Evolutionary conservation across 805 yeast species (phyloP), one percentile per base, ranked within the genome.

Genomic region (Ogataea pini): DNA sequence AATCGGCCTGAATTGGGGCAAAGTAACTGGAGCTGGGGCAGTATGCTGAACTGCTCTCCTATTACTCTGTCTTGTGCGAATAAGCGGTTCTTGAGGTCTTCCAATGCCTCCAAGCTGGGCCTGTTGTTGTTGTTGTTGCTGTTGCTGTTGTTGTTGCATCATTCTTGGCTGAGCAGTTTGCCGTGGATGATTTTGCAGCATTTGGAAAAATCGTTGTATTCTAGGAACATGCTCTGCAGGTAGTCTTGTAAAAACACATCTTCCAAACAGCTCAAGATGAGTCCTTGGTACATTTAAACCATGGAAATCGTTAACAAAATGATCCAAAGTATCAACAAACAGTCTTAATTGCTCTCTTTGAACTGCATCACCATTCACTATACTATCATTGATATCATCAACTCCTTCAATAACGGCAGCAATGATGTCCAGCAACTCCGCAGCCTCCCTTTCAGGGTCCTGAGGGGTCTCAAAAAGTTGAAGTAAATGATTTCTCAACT

Each of bases 401-500:
- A 50, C 60, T 13, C 57, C 57, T 25, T 58, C 64, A 16, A 62
- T 55, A 17, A 64, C 59, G 4, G 64, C 51, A 22, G 56, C 57
- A 29, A 66, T 63, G 18, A 64, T 64, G 29, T 63, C 68, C 14
- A 61, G 51, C 17, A 65, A 47, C 46, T 66, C 70, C 17, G 59
- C 60, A 4, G 63, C 61, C 46, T 65, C 70, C 8, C 65, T 47
- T 39, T 59, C 68, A 17, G 59, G 63, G 42, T 59, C 65, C 38
- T 62, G 65, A 7, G 68, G 64, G 9, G 64, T 54, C 55, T 64
- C 68, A 46, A 63, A 63, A 28, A 65, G 48, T 37, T 59, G 59
- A 14, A 57, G 82, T 40, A 92, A 74, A 63, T 86, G 84, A 34
- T 79, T 82, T 53, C 97, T 78, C 53, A 92, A 73, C 50, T 81